phyloP scores from a whole-genome alignment of 257 asterid species.

The Striga asiatica region DNA sequence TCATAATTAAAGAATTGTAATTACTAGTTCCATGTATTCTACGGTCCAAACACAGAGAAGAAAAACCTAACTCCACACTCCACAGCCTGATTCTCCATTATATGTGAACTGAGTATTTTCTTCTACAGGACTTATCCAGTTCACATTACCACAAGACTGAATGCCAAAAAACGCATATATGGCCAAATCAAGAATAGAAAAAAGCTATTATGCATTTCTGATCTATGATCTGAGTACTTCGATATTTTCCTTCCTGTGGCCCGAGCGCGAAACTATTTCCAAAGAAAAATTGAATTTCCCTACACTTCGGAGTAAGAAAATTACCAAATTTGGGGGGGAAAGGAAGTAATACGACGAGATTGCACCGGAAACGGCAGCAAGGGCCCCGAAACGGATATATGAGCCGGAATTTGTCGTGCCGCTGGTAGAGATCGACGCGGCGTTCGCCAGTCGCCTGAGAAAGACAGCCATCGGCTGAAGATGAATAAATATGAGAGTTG shows the following conservation, averaged over 20 bases:
- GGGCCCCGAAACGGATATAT: constrained; percentile 57
- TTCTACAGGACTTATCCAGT: neutral
- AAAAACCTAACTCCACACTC: neutral
- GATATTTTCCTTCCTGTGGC: neutral
- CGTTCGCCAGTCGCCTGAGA: constrained; percentile 40
- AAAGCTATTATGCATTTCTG: neutral
- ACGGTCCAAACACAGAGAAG: too few species aligned
- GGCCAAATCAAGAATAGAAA: neutral
- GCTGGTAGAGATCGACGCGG: constrained; percentile 41
- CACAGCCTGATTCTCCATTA: too few species aligned
- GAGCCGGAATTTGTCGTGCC: constrained; percentile 33
- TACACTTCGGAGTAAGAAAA: constrained; percentile 14
- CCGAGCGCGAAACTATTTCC: neutral
- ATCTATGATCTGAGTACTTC: neutral
- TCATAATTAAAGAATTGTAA: neutral
- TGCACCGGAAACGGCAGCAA: constrained; percentile 72
- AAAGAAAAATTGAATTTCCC: neutral
- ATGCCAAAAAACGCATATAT: neutral
- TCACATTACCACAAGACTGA: neutral
- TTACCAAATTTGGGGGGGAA: constrained; percentile 56
- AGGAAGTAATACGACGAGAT: constrained; percentile 45
- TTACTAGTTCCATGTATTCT: too few species aligned
- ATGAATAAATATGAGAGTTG: too few species aligned
- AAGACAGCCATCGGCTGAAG: constrained; percentile 43
- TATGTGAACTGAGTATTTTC: neutral